Conservation (phyloP, 495 filamentous ascomycete genomes). For the Beverwykella pulmonaria region DNA sequence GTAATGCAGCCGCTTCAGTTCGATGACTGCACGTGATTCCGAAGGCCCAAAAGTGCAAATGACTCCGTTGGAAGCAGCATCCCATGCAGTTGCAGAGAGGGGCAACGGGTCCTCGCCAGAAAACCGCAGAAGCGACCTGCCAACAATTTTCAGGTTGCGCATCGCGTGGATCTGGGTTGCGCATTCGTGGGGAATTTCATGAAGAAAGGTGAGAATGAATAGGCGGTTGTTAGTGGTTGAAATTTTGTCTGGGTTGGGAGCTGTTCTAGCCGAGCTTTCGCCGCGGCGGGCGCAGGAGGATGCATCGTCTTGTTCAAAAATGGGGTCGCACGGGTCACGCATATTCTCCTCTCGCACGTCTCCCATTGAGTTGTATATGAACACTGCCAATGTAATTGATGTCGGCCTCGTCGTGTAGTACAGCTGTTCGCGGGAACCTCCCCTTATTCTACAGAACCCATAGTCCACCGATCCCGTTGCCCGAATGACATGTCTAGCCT, state of each 20-base stretch:
- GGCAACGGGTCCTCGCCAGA: conserved; percentile 31
- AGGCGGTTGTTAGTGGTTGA: background rate
- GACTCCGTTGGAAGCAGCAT: conserved; percentile 39
- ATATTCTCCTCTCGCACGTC: background rate
- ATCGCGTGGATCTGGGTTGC: conserved; percentile 26
- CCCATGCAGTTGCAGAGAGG: conserved; percentile 44
- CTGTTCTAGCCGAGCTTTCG: background rate
- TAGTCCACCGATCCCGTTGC: background rate
- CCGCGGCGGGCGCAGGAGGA: background rate
- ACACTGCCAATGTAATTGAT: conserved; percentile 31
- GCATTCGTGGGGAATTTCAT: conserved; percentile 1
- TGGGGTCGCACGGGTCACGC: background rate
- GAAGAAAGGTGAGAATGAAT: background rate
- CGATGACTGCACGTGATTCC: conserved; percentile 40
- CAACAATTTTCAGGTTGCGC: conserved; percentile 45
- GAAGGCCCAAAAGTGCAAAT: conserved; percentile 46
- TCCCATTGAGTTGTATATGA: background rate
- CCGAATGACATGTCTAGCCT: background rate
- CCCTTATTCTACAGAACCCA: conserved; percentile 26
- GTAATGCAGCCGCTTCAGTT: conserved; percentile 39
- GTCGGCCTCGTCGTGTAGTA: conserved; percentile 17
- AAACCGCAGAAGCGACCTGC: conserved; percentile 36
- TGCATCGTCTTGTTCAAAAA: background rate
- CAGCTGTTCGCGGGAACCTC: conserved; percentile 24
- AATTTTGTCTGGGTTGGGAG: background rate